Evolutionary conservation across 805 yeast species (phyloP), one percentile per base, ranked within the genome.

Genomic region (Spathaspora boniae): DNA sequence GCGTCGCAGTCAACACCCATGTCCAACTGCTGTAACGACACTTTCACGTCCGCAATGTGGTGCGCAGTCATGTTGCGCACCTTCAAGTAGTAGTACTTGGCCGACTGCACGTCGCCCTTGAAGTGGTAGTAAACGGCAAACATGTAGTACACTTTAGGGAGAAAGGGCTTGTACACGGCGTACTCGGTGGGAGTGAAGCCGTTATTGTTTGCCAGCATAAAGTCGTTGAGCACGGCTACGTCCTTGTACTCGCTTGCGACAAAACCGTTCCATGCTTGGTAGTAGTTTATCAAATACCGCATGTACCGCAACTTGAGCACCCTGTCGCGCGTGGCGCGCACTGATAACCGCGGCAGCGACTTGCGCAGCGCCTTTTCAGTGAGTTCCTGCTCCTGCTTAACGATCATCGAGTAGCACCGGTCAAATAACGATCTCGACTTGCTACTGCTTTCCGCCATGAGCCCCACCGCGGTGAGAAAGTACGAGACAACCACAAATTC

Each of bases 401-500:
- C 53, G 5, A 64, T 48, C n/a, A 60, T 52, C 15, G 47, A 47
- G 4, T 52, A 51, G 41, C 75, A 70, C 26, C 53, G 56, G 4
- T 46, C 50, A 42, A 71, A 67, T 3, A 67, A 53, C 31, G 56
- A 60, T n/a, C 44, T 45, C 5, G 72, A 50, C 32, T 65, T 57
- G 11, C 53, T 45, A 27, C 53, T 56, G 2, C 58, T 59, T 26
- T 62, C 68, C 11, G 49, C 47, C 15, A 70, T 41, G 21, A 64
- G 60, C 5, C 61, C 48, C 5, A 72, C 47, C 2, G 73, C 78
- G 24, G 68, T 60, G n/a, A 65, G 46, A 29, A 69, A 62, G 43
- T 68, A 70, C 16, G 68, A 54, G 28, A 61, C 36, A 15, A 68
- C 54, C 6, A 62, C 58, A 46, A 67, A 69, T 37, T 72, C 76